phyloP scores from a whole-genome alignment of 2,329 filamentous ascomycete genomes.

The Achaetomium macrosporum region DNA sequence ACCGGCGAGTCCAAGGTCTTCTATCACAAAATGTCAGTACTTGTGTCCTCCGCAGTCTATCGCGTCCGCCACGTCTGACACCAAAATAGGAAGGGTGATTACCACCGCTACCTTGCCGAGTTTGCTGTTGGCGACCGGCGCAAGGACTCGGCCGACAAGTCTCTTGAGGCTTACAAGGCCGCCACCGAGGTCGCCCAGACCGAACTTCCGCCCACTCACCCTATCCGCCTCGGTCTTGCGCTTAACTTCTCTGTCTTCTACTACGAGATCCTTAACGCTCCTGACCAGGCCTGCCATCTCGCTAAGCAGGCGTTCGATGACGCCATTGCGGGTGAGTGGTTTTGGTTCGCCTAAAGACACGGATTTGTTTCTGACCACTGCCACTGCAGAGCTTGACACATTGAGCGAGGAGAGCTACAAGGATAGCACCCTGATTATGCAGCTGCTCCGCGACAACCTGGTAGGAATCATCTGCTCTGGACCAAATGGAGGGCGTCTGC shows the following conservation, averaged over 20 bases:
- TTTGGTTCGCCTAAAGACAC: background rate
- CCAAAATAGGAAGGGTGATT: constrained; percentile 85
- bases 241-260: constrained; percentile 99
- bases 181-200: constrained; percentile 86
- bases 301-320: constrained; percentile 96
- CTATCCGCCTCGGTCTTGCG: constrained; percentile 85
- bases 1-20: constrained; percentile 98
- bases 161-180: constrained; percentile 93
- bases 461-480: constrained; percentile 42
- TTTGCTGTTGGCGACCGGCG: constrained; percentile 92
- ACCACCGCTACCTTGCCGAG: constrained; percentile 98
- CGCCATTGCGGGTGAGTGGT: constrained; percentile 69
- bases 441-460: constrained; percentile 94
- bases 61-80: constrained; percentile 17
- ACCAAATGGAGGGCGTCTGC: constrained; percentile 14
- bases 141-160: constrained; percentile 89
- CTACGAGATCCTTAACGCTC: constrained; percentile 99
- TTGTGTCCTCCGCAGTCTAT: background rate
- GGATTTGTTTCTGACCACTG: constrained; percentile 18
- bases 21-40: constrained; percentile 93
- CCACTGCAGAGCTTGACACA: constrained; percentile 75
- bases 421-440: constrained; percentile 98
- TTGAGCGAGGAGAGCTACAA: constrained; percentile 99
- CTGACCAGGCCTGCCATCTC: constrained; percentile 95
- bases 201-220: constrained; percentile 85